Evolutionary conservation across 306 rosid genomes (phyloP).

Genomic region (Vigna mungo): DNA sequence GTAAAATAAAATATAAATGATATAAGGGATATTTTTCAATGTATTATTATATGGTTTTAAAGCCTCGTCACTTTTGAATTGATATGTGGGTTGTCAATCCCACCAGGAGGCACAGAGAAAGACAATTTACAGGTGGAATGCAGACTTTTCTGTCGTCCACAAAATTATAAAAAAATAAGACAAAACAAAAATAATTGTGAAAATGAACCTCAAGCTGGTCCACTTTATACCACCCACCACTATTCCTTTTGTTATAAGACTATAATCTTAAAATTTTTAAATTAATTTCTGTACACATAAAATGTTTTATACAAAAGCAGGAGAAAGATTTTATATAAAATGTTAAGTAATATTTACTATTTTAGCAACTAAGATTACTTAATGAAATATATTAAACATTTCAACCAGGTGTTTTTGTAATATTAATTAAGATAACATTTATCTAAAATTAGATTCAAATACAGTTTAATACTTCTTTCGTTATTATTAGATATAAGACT

Average conservation of each 20-base stretch:
- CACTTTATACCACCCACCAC: not conserved
- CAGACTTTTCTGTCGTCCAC: constrained; percentile 3
- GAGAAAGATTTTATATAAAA: too few species aligned
- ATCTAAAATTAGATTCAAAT: not conserved
- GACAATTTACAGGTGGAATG: not conserved
- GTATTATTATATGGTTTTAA: not conserved
- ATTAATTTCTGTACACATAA: too few species aligned
- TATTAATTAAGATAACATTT: not conserved
- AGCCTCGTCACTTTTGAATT: not conserved
- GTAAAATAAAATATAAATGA: too few species aligned
- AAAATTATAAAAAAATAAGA: not conserved
- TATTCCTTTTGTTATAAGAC: not conserved
- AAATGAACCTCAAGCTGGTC: not conserved
- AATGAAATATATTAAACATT: not conserved
- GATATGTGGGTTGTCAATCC: not conserved
- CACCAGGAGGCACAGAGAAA: not conserved
- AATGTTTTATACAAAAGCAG: too few species aligned
- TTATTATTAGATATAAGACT: too few species aligned
- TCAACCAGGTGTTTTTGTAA: not conserved
- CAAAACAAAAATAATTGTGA: not conserved
- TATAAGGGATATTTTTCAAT: too few species aligned
- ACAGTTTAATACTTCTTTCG: not conserved
- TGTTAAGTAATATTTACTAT: too few species aligned
- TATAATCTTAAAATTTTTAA: not conserved
- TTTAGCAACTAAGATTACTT: not conserved